Evolutionary conservation across 2,329 filamentous ascomycete species (phyloP).

Genomic region (Aspergillus candidus): DNA sequence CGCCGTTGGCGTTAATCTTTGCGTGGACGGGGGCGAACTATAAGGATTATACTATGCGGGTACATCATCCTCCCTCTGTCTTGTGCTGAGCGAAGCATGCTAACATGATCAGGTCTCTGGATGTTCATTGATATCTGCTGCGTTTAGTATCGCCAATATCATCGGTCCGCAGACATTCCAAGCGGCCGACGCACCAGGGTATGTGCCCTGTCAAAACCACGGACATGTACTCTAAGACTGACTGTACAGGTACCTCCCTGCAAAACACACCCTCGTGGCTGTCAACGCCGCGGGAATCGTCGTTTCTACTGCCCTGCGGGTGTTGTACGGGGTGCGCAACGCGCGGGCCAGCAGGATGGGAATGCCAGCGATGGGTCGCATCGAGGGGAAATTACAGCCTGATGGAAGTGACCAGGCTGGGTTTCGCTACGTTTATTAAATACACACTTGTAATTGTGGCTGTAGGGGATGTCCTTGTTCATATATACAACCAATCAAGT

Average conservation of each 20-base stretch:
- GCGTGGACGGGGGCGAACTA: conserved; percentile 44
- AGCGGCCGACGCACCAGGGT: conserved; percentile 38
- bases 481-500: too few relatives aligned
- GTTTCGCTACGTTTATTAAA: too few relatives aligned
- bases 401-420: too few relatives aligned
- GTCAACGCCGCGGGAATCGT: conserved; percentile 26
- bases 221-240: background rate
- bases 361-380: conserved; percentile 15
- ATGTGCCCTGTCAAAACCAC: background rate
- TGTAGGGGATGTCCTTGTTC: too few relatives aligned
- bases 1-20: conserved; percentile 37
- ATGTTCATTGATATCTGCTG: conserved; percentile 40
- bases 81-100: background rate
- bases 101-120: conserved; percentile 37
- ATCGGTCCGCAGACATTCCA: conserved; percentile 41
- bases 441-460: too few relatives aligned
- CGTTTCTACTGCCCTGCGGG: conserved; percentile 18
- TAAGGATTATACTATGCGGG: conserved; percentile 42
- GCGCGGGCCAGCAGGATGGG: conserved; percentile 15
- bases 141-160: conserved; percentile 34
- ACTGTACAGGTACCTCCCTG: conserved; percentile 23
- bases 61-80: background rate
- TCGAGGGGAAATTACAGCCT: conserved; percentile 12
- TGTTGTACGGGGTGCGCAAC: conserved; percentile 25
- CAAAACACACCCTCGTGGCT: conserved; percentile 36